Evolutionary conservation across 768 basidiomycete species (phyloP).

Genomic region (Hygrophorus russula): DNA sequence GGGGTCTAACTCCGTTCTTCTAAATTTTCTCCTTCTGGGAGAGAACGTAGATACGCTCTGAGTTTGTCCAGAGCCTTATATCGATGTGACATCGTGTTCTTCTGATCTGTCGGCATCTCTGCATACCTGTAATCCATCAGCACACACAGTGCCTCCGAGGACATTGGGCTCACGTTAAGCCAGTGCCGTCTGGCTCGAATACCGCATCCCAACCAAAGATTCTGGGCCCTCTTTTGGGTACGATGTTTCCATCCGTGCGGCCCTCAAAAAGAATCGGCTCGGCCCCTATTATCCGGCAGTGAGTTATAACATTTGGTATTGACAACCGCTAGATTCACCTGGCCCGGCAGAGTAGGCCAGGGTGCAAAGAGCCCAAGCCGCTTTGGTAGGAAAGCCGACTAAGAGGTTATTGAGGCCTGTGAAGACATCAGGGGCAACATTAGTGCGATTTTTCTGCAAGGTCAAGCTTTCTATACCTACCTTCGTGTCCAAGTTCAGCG

Average conservation of each 20-base stretch:
- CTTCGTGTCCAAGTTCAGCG: slow-evolving; percentile 72
- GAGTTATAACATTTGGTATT: neutral
- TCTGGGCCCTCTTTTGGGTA: slow-evolving; percentile 66
- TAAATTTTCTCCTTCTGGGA: slow-evolving; percentile 5
- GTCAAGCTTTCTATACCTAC: neutral
- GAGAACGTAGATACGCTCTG: slow-evolving; percentile 29
- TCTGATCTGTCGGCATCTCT: slow-evolving; percentile 59
- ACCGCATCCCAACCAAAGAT: slow-evolving; percentile 89
- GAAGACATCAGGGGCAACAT: neutral
- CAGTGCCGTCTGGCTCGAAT: slow-evolving; percentile 68
- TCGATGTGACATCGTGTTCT: slow-evolving; percentile 66
- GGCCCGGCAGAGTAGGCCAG: slow-evolving; percentile 91
- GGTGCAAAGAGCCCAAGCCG: slow-evolving; percentile 87
- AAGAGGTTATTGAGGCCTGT: slow-evolving; percentile 72
- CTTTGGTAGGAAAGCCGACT: slow-evolving; percentile 59
- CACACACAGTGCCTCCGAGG: slow-evolving; percentile 1
- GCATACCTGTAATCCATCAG: slow-evolving; percentile 40
- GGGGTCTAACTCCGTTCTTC: too few relatives aligned
- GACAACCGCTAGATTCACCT: slow-evolving; percentile 19
- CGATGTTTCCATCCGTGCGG: slow-evolving; percentile 80
- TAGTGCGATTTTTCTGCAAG: neutral
- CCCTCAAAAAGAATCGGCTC: slow-evolving; percentile 77
- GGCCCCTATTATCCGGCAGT: slow-evolving; percentile 20
- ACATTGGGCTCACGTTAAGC: slow-evolving; percentile 50
- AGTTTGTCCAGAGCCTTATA: slow-evolving; percentile 66